These are phyloP conservation scores for Ceratocystis cacaofunesta DNA, from an alignment of 2,329 filamentous ascomycete species.

Conservation along the genomic window DNA sequence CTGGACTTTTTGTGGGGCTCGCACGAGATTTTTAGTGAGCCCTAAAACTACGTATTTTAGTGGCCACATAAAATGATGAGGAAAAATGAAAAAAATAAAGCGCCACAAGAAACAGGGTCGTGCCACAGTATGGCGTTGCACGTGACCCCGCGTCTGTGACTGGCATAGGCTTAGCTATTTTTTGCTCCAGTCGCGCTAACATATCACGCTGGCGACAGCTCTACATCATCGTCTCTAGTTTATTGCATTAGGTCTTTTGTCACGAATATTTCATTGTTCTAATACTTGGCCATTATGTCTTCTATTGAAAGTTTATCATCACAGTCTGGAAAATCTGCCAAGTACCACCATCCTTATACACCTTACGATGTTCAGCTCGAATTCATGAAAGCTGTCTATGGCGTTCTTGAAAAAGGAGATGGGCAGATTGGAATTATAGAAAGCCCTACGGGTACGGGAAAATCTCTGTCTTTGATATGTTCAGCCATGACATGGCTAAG, in stretches of 20 bases:
- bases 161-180: not conserved
- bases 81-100: conserved; percentile 3
- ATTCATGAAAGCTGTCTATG: conserved; percentile 75
- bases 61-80: not conserved
- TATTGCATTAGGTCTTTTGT: not conserved
- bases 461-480: conserved; percentile 84
- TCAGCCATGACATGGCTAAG: conserved; percentile 83
- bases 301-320: not conserved
- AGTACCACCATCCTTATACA: conserved; percentile 77
- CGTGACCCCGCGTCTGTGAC: conserved; percentile 11
- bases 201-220: not conserved
- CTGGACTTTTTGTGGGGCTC: conserved; percentile 13
- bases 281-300: not conserved
- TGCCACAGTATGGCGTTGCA: not conserved
- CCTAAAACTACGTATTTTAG: conserved; percentile 10
- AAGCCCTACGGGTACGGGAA: conserved; percentile 83
- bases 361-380: conserved; percentile 78
- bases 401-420: conserved; percentile 52
- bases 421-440: conserved; percentile 80
- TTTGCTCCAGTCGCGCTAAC: not conserved
- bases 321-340: conserved; percentile 18
- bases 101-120: not conserved
- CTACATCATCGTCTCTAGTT: not conserved
- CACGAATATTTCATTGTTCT: not conserved
- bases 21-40: conserved; percentile 15